Evolutionary conservation across 164 flowering plant genomes (phyloP).

Genomic region (Nymphaea thermarum): DNA sequence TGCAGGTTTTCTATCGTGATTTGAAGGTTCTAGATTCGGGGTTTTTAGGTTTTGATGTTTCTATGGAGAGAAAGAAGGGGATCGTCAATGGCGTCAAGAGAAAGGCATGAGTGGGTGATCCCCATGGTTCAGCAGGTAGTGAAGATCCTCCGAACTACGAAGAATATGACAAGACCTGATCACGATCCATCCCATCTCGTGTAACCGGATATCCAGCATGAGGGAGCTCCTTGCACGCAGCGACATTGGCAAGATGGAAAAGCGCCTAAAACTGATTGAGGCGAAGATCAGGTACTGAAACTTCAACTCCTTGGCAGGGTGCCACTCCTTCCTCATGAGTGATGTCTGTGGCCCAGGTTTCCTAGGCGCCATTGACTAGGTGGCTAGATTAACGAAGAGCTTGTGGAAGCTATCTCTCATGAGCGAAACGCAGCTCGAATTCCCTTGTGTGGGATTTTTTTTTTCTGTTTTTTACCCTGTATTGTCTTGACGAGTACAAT

Average conservation of each 20-base stretch:
- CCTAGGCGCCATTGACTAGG: conserved; percentile 35
- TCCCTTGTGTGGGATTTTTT: neutral
- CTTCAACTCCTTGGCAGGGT: conserved; percentile 2
- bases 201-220: conserved; percentile 31
- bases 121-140: conserved; percentile 57
- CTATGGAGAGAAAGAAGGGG: no score
- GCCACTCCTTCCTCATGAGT: conserved; percentile 18
- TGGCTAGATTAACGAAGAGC: conserved; percentile 25
- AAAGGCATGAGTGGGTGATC: conserved; percentile 47
- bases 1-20: no score
- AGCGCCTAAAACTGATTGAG: conserved; percentile 29
- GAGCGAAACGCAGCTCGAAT: conserved; percentile 2
- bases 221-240: conserved; percentile 13
- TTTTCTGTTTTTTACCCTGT: no score
- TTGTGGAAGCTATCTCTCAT: neutral
- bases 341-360: conserved; percentile 27
- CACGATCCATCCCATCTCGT: conserved; percentile 43
- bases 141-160: conserved; percentile 35
- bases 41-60: no score
- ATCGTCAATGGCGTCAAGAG: conserved; percentile 10
- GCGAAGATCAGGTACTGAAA: conserved; percentile 23
- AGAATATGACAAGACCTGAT: conserved; percentile 51
- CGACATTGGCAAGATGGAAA: neutral
- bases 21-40: no score
- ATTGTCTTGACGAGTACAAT: no score